phyloP scores from a whole-genome alignment of 495 filamentous ascomycete species.

The Annulohypoxylon nitens region DNA sequence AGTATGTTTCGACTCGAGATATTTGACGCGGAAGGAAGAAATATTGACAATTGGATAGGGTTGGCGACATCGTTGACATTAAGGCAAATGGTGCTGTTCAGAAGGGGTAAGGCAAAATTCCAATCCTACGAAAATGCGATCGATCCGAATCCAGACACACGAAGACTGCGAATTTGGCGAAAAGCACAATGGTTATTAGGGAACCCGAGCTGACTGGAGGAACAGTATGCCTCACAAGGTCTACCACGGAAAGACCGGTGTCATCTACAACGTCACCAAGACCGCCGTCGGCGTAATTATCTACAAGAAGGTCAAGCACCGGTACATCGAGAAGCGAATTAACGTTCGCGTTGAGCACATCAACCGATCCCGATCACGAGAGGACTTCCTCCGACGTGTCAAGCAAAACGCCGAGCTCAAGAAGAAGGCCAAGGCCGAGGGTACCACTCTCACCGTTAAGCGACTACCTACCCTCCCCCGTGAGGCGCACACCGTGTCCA shows the following conservation, averaged over 20 bases:
- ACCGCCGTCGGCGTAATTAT: conserved; percentile 96
- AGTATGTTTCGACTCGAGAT: conserved; percentile 62
- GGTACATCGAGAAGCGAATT: conserved; percentile 99
- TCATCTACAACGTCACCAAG: conserved; percentile 98
- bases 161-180: conserved; percentile 30
- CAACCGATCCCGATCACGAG: conserved; percentile 89
- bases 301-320: conserved; percentile 97
- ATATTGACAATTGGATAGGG: conserved; percentile 67
- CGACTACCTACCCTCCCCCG: conserved; percentile 85
- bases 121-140: conserved; percentile 25
- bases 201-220: conserved; percentile 27
- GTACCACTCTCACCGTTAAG: conserved; percentile 89
- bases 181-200: background rate
- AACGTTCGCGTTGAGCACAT: conserved; percentile 99
- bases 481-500: conserved; percentile 79
- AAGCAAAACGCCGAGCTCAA: conserved; percentile 94
- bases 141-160: conserved; percentile 20
- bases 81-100: conserved; percentile 97
- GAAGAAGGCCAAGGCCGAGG: conserved; percentile 90
- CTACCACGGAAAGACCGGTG: conserved; percentile 98
- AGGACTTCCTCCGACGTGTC: conserved; percentile 95
- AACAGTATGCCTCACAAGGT: conserved; percentile 97
- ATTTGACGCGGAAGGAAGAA: background rate
- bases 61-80: conserved; percentile 97
- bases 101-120: conserved; percentile 81